These are phyloP conservation scores for Echinochloa phyllopogon DNA, from an alignment of 176 grass and related monocot genomes.

Conservation along the genomic window DNA sequence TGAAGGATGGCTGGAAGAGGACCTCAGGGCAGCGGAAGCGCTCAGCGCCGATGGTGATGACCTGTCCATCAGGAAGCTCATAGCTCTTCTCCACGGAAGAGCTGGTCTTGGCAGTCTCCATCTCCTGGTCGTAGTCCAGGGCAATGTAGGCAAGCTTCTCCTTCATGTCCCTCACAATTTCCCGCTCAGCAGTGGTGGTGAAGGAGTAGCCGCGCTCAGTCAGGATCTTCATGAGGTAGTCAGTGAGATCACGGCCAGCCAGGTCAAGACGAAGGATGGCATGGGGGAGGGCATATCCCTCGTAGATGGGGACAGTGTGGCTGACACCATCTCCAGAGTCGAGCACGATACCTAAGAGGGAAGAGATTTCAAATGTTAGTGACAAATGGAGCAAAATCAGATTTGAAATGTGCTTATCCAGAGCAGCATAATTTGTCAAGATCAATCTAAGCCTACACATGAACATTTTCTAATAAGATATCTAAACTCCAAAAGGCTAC, in stretches of 20 bases:
- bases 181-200: constrained; percentile 93
- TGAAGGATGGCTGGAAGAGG: constrained; percentile 96
- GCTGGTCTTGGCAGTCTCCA: constrained; percentile 85
- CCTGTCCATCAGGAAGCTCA: constrained; percentile 89
- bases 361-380: constrained; percentile 14
- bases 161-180: constrained; percentile 98
- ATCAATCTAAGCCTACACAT: not conserved
- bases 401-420: not conserved
- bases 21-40: constrained; percentile 97
- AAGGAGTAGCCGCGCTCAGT: constrained; percentile 96
- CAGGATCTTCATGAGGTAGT: constrained; percentile 94
- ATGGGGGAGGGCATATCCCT: constrained; percentile 91
- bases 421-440: not conserved
- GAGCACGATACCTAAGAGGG: constrained; percentile 73
- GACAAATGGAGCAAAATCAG: not conserved
- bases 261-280: constrained; percentile 92
- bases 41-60: constrained; percentile 94
- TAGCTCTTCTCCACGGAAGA: constrained; percentile 92
- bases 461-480: not conserved
- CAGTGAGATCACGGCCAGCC: constrained; percentile 89
- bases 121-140: constrained; percentile 90
- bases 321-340: constrained; percentile 96
- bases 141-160: constrained; percentile 94
- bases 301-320: constrained; percentile 97
- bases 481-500: not conserved